Evolutionary conservation across 75 land plant species (phyloP), one percentile per base, ranked within the genome.

Genomic region (Cupressus sempervirens): DNA sequence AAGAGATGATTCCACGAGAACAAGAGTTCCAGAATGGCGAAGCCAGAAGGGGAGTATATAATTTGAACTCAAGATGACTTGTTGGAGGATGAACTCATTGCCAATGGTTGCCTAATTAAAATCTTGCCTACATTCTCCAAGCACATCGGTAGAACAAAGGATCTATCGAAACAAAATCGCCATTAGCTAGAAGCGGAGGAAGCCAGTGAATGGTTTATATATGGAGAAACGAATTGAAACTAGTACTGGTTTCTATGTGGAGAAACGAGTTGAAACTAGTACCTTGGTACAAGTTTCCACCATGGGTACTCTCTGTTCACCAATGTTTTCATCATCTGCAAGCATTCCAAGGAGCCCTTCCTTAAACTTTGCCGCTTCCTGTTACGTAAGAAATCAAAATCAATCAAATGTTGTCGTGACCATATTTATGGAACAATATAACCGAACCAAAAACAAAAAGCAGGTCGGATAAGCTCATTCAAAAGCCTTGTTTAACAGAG

Each of bases 251-350:
- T 38, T 35, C 15, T 50, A 50, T 50, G 1, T 11, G 12, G 18
- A 50, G 23, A 38, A 76, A 38, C 20, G 35, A 76, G 15, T 15
- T 14, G 15, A 16, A 76, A 35, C 20, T 3, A 36, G 20, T 76
- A 76, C 79, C 79, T 76, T 76, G 34, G 79, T 76, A 16, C 79
- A 76, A 38, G 79, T 76, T 6, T 76, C 79, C 43, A 76, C 79
- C 79, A 76, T 76, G 23, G 7, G 40, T 76, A 76, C 45, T 76
- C 79, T 36, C 18, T 34, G 79, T 35, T 76, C 79, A 14, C 79
- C 79, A 36, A 76, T 76, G 79, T 76, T 76, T 76, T 76, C 32
- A 16, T 76, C 79, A 38, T 76, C 43, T 76, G 79, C 43, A 35
- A 76, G 40, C 79, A 76, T 76, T 36, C 16, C 18, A 34, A 76